Base-by-base conservation (phyloP, 1,284 basidiomycete species). In the Puccinia triticina region DNA sequence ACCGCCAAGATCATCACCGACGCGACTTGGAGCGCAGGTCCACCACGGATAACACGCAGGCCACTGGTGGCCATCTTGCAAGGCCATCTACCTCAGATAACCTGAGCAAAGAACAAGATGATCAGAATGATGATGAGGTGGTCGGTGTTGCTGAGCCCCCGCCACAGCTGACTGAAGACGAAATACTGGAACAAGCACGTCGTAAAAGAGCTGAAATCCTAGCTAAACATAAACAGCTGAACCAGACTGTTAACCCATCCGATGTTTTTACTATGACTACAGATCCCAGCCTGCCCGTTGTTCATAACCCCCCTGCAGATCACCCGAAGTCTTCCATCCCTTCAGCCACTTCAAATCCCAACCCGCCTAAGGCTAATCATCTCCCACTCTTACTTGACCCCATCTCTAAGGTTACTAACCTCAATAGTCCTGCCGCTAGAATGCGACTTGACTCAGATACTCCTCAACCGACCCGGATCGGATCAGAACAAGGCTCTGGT, bases 151-250 rank as follows among this genome's bases (percentile, higher is more conserved):
- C 57, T 64, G 40, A 66, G 34, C 69, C 43, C 43, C 43, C 29
- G 57, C 37, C 55, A 7, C 57, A 82, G 61, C 61, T 66, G 32
- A 82, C 80, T 32, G 80, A 74, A 67, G 80, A 82, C 55, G 80
- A 82, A 50, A 82, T 82, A 21, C 48, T 82, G 23, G 80, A 82
- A 82, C 72, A 74, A 82, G 80, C 80, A 75, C 80, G 80, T 75
- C 71, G 80, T 75, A 82, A 82, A 82, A 74, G 80, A 82, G 80
- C 80, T 82, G 80, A 74, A 64, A 82, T 82, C 72, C 50, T 82
- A 82, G 80, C 80, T 75, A 82, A 82, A 40, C 80, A 82, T 82
- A 77, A 77, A 50, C 80, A 82, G 61, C 71, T 73, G 29, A 40
- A 32, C 50, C 78, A 73, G 55, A 61, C 53, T 64, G 69, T 81